Percentiles rank a stretch among this genome's conserved stretches.
Evolutionary conservation across 768 basidiomycete genomes (phyloP).

Genomic region (Phylloporus sp.): DNA sequence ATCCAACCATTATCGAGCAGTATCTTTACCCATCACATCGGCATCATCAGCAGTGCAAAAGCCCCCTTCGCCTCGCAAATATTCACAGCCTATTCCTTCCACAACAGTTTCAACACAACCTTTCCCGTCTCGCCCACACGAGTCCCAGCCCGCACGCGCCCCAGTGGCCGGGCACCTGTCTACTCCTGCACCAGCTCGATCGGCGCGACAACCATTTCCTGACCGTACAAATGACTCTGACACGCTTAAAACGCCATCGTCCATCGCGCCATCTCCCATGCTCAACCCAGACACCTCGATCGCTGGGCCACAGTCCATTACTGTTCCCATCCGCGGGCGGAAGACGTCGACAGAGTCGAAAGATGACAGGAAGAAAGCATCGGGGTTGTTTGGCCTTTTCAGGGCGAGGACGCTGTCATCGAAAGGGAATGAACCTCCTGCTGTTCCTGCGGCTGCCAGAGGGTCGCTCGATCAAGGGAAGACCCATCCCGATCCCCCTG

Average conservation of each 20-base stretch:
- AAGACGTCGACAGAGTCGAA: constrained; percentile 29
- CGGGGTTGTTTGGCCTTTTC: constrained; percentile 29
- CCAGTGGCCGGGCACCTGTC: constrained; percentile 29
- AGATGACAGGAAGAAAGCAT: constrained; percentile 30
- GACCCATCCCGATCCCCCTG: constrained; percentile 6
- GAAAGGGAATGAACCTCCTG: constrained; percentile 24
- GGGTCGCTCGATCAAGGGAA: constrained; percentile 20
- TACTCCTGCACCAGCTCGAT: constrained; percentile 28
- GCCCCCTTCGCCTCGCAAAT: constrained; percentile 28
- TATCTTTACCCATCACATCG: constrained; percentile 31
- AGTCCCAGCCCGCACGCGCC: constrained; percentile 21
- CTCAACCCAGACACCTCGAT: constrained; percentile 32
- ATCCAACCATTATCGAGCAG: constrained; percentile 32
- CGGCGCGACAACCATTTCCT: constrained; percentile 19
- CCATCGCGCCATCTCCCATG: constrained; percentile 48
- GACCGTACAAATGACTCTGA: constrained; percentile 44
- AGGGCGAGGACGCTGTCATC: constrained; percentile 30
- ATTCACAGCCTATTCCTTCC: constrained; percentile 25
- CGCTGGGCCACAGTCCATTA: constrained; percentile 1
- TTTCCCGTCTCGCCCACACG: constrained; percentile 25
- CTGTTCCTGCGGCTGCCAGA: constrained; percentile 18
- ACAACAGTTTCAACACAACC: constrained; percentile 25
- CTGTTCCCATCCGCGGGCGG: constrained; percentile 21
- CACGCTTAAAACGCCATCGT: constrained; percentile 59
- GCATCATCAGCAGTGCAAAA: constrained; percentile 15